phyloP scores from a whole-genome alignment of 495 filamentous ascomycete species.

The Aspergillus bertholletiae region DNA sequence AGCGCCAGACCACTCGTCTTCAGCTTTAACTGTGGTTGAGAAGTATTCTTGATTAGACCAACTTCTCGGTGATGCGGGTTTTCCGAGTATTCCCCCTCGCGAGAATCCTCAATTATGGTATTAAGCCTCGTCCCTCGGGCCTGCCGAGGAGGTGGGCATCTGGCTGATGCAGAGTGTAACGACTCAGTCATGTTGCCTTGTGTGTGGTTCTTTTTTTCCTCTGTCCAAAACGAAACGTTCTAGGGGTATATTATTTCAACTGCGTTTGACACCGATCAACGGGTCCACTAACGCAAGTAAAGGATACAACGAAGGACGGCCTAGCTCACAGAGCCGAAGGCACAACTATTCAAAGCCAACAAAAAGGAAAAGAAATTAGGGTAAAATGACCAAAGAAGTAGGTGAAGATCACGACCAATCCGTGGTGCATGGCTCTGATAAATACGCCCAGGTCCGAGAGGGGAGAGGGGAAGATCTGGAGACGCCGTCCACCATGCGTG shows the following conservation, averaged over 20 bases:
- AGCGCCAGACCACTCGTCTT: conserved; percentile 34
- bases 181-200: conserved; percentile 54
- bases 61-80: neutral
- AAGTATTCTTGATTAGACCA: conserved; percentile 4
- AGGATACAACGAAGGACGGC: conserved; percentile 22
- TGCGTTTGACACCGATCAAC: conserved; percentile 44
- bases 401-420: conserved; percentile 15
- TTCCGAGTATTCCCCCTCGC: conserved; percentile 29
- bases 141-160: conserved; percentile 64
- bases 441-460: conserved; percentile 14
- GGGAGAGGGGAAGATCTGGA: conserved; percentile 13
- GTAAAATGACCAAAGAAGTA: conserved; percentile 9
- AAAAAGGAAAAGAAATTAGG: conserved; percentile 14
- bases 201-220: neutral
- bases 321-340: conserved; percentile 39
- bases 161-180: conserved; percentile 53
- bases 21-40: conserved; percentile 31
- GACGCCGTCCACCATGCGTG: conserved; percentile 15
- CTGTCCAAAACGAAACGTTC: conserved; percentile 9
- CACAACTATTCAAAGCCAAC: conserved; percentile 15
- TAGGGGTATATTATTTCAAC: conserved; percentile 42
- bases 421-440: conserved; percentile 22
- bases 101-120: conserved; percentile 77
- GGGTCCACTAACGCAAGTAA: conserved; percentile 18
- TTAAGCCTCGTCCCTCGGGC: conserved; percentile 70